phyloP scores from a whole-genome alignment of 2,329 filamentous ascomycete genomes.

The Huntiella abstrusa region DNA sequence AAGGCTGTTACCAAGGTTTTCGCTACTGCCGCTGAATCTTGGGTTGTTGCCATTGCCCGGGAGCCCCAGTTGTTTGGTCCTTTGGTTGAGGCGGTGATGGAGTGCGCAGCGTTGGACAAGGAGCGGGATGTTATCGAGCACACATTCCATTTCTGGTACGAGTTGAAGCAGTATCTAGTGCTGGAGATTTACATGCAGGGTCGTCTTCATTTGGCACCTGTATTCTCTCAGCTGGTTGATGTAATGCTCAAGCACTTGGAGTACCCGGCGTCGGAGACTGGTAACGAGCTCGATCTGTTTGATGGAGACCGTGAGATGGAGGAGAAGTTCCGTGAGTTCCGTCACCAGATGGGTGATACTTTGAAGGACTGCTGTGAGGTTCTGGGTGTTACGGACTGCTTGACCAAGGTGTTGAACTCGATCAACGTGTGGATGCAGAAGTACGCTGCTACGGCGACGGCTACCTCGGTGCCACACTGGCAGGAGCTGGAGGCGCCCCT shows the following conservation, averaged over 20 bases:
- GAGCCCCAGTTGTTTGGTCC: conserved; percentile 64
- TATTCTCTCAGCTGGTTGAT: conserved; percentile 81
- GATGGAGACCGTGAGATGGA: conserved; percentile 90
- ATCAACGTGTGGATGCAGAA: conserved; percentile 79
- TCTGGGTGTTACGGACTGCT: conserved; percentile 78
- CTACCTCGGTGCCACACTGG: conserved; percentile 73
- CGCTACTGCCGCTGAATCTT: conserved; percentile 80
- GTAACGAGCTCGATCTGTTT: conserved; percentile 67
- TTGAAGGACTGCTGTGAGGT: conserved; percentile 95
- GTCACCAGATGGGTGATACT: conserved; percentile 93
- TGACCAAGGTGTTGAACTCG: conserved; percentile 69
- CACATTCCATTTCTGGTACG: conserved; percentile 97
- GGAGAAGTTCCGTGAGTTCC: conserved; percentile 91
- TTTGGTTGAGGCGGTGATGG: conserved; percentile 78
- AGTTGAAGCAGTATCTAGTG: conserved; percentile 89
- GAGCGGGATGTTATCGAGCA: conserved; percentile 82
- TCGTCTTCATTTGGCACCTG: conserved; percentile 53
- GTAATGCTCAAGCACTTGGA: conserved; percentile 81
- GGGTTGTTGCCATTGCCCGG: conserved; percentile 80
- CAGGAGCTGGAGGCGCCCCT: conserved; percentile 88
- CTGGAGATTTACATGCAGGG: conserved; percentile 77
- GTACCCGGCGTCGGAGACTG: conserved; percentile 59
- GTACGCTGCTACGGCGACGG: conserved; percentile 57
- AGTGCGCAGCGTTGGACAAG: conserved; percentile 72
- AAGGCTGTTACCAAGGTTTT: conserved; percentile 82